Evolutionary conservation across 352 stramenopile genomes (phyloP), one percentile per base, ranked within the genome.

Genomic region (Phytophthora litchii): DNA sequence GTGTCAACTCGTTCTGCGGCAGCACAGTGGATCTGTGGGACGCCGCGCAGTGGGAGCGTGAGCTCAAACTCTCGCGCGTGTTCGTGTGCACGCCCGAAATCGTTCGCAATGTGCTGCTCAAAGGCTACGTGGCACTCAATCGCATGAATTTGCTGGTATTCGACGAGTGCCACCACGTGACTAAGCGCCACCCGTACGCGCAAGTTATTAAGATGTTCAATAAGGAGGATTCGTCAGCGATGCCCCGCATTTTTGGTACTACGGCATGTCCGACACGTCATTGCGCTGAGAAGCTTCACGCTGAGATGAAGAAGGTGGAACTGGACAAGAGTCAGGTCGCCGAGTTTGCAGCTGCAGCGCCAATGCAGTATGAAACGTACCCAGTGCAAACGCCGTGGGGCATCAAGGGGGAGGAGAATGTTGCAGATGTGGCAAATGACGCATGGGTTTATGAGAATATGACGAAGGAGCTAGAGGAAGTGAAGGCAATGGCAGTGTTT

Each of bases 111-210:
- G 64, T 92, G 54, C 65, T 97, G 11, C 75, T 91, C 43, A 89
- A 91, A 25, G 89, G 87, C 10, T 96, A 94, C 68, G 73, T 97
- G 48, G 70, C 59, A 14, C 78, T 96, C 47, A 60, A 74, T 16
- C 69, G 67, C 44, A 89, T 94, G 64, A 94, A 93, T 60, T 37
- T 97, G 55, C 72, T 97, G 16, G 79, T 97, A 23, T 92, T 97
- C 54, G 89, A 97, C 64, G 89, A 97, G 69, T 97, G 89, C 65
- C 89, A 97, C 64, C 83, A 95, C 69, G 86, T 92, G 35, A 86
- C 73, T 20, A 95, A 95, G 68, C 88, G 88, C 43, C 89, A 97
- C 31, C 87, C 88, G 56, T 97, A 97, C 68, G 87, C 87, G 23
- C 86, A 94, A 36, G 69, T 97, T 14, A 90, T 95, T 35, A 91